These are phyloP conservation scores for Cyclotella baltica DNA, from an alignment of 108 stramenopile species.

Conservation along the genomic window DNA sequence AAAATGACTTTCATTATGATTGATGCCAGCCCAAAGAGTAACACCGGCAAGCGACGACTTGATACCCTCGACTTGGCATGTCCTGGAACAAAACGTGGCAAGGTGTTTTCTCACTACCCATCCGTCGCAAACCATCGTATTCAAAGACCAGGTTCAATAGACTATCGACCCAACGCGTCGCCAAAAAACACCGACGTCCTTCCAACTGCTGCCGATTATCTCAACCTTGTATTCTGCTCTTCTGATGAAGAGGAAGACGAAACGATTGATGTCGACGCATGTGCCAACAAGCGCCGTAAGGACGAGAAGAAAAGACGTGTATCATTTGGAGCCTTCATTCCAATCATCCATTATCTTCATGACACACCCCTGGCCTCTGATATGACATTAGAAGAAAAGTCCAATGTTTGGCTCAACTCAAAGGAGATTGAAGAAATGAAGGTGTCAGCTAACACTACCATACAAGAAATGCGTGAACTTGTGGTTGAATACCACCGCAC, in stretches of 20 bases:
- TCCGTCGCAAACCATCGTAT: background rate
- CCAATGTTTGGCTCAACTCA: conserved; percentile 28
- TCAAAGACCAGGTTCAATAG: background rate
- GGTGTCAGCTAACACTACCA: conserved; percentile 25
- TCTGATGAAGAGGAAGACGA: conserved; percentile 36
- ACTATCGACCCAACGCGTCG: background rate
- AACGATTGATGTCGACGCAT: background rate
- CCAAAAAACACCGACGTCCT: background rate
- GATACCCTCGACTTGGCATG: conserved; percentile 9
- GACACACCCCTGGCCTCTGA: conserved; percentile 15
- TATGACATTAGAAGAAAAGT: conserved; percentile 38
- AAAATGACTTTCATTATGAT: background rate
- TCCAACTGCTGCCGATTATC: conserved; percentile 43
- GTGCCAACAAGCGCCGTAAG: background rate
- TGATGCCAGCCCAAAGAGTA: conserved; percentile 2
- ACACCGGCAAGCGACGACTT: conserved; percentile 10
- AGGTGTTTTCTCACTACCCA: conserved; percentile 14
- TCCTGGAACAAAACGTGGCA: conserved; percentile 13
- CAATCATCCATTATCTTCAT: conserved; percentile 28
- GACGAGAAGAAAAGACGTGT: conserved; percentile 24
- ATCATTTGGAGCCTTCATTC: conserved; percentile 21
- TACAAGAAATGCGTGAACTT: conserved; percentile 25
- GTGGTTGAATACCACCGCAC: background rate
- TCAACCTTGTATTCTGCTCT: conserved; percentile 39
- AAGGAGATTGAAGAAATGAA: conserved; percentile 30